phyloP scores from a whole-genome alignment of 2,329 filamentous ascomycete genomes.

The Trichoderma atroviride region DNA sequence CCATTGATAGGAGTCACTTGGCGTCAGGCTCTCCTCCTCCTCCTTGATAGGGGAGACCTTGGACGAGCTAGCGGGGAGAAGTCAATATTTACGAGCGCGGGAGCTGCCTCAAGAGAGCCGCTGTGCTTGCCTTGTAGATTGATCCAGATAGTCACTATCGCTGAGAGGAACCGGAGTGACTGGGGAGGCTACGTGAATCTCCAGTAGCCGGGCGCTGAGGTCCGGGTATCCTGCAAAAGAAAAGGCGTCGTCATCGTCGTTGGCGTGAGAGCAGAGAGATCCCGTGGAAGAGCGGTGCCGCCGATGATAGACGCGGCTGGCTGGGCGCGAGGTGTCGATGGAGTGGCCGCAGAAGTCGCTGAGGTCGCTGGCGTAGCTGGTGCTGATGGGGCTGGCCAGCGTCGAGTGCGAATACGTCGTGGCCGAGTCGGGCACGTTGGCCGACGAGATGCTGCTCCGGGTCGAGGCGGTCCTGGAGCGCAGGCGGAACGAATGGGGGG shows the following conservation, averaged over 20 bases:
- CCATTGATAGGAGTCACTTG: slow-evolving; percentile 27
- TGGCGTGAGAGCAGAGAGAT: slow-evolving; percentile 43
- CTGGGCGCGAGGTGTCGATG: slow-evolving; percentile 33
- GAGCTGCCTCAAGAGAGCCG: slow-evolving; percentile 9
- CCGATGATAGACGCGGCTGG: slow-evolving; percentile 39
- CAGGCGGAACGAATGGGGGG: slow-evolving; percentile 35
- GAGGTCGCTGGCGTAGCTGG: slow-evolving; percentile 41
- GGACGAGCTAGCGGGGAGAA: slow-evolving; percentile 23
- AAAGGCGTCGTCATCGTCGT: slow-evolving; percentile 40
- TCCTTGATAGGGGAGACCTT: slow-evolving; percentile 24
- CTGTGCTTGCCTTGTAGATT: slow-evolving; percentile 22
- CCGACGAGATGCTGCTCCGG: slow-evolving; percentile 44
- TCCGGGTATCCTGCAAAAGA: slow-evolving; percentile 36
- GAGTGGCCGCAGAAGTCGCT: slow-evolving; percentile 38
- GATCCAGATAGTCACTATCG: slow-evolving; percentile 19
- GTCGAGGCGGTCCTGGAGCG: slow-evolving; percentile 45
- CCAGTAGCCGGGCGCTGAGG: slow-evolving; percentile 25
- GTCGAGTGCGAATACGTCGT: slow-evolving; percentile 43
- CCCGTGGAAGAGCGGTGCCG: slow-evolving; percentile 40
- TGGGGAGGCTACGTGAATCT: slow-evolving; percentile 24
- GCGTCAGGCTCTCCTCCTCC: slow-evolving; percentile 27
- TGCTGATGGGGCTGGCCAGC: slow-evolving; percentile 43
- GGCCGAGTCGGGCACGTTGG: slow-evolving; percentile 44
- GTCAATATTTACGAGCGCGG: slow-evolving; percentile 14
- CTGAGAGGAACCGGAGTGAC: slow-evolving; percentile 15